Evolutionary conservation across 164 flowering plant genomes (phyloP).

Genomic region (Euptelea pleiosperma): DNA sequence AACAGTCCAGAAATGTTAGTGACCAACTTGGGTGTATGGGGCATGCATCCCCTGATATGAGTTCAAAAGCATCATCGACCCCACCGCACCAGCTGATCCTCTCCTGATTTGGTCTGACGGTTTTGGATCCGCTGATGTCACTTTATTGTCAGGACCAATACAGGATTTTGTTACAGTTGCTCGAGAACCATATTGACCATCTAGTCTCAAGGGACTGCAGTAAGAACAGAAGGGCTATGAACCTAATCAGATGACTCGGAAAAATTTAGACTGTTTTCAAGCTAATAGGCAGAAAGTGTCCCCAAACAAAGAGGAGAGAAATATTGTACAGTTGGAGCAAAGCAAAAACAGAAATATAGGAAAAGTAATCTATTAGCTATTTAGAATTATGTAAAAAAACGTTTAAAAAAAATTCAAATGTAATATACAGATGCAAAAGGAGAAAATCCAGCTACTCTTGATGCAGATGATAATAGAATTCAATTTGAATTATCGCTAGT

Average conservation of each 20-base stretch:
- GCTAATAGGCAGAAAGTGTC: neutral
- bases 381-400: too few relatives aligned
- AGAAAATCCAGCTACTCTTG: too few relatives aligned
- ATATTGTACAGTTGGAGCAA: too few relatives aligned
- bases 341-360: too few relatives aligned
- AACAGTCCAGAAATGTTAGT: conserved; percentile 3
- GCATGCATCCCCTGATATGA: conserved; percentile 78
- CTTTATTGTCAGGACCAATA: conserved; percentile 17
- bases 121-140: conserved; percentile 23
- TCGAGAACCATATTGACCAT: conserved; percentile 18
- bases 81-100: conserved; percentile 79
- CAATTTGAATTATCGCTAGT: too few relatives aligned
- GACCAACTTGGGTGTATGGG: conserved; percentile 79
- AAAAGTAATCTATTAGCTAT: too few relatives aligned
- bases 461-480: too few relatives aligned
- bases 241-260: neutral
- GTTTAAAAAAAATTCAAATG: too few relatives aligned
- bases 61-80: conserved; percentile 85
- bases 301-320: neutral
- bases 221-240: conserved; percentile 1
- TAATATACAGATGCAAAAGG: too few relatives aligned
- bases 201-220: conserved; percentile 28
- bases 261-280: neutral
- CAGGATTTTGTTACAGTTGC: conserved; percentile 4
- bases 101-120: conserved; percentile 38